Evolutionary conservation across 1,139 yeast species (phyloP).

Genomic region (Debaryomyces singareniensis): DNA sequence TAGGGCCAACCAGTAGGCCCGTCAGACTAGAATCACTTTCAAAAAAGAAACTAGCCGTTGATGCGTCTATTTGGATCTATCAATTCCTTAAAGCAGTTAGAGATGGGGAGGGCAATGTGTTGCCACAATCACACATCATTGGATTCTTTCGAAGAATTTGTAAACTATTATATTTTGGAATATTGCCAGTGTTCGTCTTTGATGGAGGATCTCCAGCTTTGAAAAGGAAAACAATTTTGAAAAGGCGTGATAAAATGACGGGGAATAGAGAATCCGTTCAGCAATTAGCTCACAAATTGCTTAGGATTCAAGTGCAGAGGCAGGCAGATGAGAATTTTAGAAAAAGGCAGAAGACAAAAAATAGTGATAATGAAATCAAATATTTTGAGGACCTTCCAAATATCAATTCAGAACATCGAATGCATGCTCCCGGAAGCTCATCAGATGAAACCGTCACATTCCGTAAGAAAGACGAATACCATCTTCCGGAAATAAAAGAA

Average conservation of each 20-base stretch:
- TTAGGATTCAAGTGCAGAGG: conserved; percentile 75
- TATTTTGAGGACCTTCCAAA: conserved; percentile 40
- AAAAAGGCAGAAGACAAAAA: conserved; percentile 1
- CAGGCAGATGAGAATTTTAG: conserved; percentile 28
- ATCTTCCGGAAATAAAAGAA: conserved; percentile 59
- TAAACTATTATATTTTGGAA: conserved; percentile 82
- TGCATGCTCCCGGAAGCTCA: conserved; percentile 1
- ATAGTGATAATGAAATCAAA: conserved; percentile 11
- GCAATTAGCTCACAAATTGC: conserved; percentile 71
- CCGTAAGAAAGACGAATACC: conserved; percentile 67
- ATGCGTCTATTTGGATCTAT: conserved; percentile 98
- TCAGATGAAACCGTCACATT: conserved; percentile 11
- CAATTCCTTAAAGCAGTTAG: conserved; percentile 94
- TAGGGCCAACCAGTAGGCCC: conserved; percentile 88
- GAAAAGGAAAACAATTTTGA: conserved; percentile 68
- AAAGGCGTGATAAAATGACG: conserved; percentile 65
- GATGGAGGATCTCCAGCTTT: conserved; percentile 95
- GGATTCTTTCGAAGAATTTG: conserved; percentile 95
- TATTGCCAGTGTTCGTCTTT: conserved; percentile 88
- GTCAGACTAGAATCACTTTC: conserved; percentile 79
- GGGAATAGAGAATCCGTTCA: conserved; percentile 67
- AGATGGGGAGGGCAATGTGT: conserved; percentile 73
- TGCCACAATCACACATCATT: conserved; percentile 78
- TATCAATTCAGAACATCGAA: conserved; percentile 11
- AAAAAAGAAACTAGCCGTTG: conserved; percentile 80